A percentile compares a stretch with the other conserved stretches of the same genome.
These are phyloP conservation scores for Penicillium sp. DNA, from an alignment of 2,329 filamentous ascomycete species.

Conservation along the genomic window DNA sequence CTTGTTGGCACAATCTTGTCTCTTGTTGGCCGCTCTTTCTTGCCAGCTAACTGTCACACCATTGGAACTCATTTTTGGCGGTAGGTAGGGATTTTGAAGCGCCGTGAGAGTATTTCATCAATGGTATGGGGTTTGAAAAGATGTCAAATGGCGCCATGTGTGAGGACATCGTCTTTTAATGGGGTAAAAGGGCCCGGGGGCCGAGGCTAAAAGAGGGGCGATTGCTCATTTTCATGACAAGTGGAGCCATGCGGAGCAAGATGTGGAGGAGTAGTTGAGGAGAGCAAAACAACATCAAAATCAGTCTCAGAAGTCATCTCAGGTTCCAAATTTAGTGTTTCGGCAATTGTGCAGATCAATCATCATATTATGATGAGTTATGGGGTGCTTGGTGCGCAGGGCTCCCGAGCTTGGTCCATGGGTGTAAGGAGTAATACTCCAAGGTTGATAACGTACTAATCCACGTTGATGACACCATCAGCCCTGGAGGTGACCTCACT, in stretches of 20 bases:
- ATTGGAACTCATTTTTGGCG: conserved; percentile 1
- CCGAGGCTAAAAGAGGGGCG: neutral
- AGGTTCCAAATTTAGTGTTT: neutral
- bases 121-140: neutral
- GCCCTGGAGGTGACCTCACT: too few relatives aligned
- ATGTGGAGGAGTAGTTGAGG: neutral
- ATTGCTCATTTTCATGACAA: neutral
- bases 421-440: too few relatives aligned
- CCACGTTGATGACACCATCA: too few relatives aligned
- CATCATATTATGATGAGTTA: neutral
- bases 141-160: neutral
- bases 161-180: neutral
- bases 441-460: too few relatives aligned
- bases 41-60: conserved; percentile 7
- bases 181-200: neutral
- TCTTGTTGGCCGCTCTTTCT: conserved; percentile 15
- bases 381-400: too few relatives aligned
- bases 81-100: too few relatives aligned
- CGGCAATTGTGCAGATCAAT: neutral
- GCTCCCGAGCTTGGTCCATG: too few relatives aligned
- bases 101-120: neutral
- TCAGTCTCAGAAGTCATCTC: neutral
- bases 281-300: neutral
- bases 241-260: neutral
- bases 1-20: conserved; percentile 11